phyloP scores from a whole-genome alignment of 2,329 filamentous ascomycete species.

The Diaporthe citriasiana region DNA sequence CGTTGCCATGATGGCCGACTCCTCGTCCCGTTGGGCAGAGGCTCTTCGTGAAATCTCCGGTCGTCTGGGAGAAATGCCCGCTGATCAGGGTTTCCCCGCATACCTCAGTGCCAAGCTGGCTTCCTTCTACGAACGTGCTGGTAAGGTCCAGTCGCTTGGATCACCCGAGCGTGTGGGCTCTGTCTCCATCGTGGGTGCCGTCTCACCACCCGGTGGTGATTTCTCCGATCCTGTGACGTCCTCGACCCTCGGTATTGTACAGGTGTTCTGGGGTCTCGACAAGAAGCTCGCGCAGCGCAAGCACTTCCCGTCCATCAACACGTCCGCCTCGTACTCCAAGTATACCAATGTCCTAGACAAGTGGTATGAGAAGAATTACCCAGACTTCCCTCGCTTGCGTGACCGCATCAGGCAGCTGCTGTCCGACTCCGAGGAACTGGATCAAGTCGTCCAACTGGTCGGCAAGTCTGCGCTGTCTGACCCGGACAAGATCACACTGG shows the following conservation, averaged over 20 bases:
- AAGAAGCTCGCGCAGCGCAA: constrained; percentile 99
- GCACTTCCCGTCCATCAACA: constrained; percentile 99
- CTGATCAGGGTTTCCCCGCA: constrained; percentile 98
- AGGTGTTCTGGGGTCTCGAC: constrained; percentile 99
- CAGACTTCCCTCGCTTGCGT: constrained; percentile 93
- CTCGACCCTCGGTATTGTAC: constrained; percentile 94
- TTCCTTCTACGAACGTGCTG: constrained; percentile 99
- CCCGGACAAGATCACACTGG: constrained; percentile 97
- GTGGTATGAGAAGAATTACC: constrained; percentile 93
- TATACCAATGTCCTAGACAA: constrained; percentile 91
- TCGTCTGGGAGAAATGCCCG: constrained; percentile 99
- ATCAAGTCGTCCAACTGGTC: constrained; percentile 98
- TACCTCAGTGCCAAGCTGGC: constrained; percentile 97
- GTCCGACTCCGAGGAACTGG: constrained; percentile 94
- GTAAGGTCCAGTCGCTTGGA: constrained; percentile 86
- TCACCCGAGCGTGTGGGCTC: constrained; percentile 90
- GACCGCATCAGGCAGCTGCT: constrained; percentile 95
- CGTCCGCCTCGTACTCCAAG: constrained; percentile 94
- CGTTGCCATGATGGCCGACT: constrained; percentile 99
- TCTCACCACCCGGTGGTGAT: constrained; percentile 97
- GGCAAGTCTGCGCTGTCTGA: constrained; percentile 97
- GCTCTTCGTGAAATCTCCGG: constrained; percentile 98
- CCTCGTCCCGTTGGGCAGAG: constrained; percentile 97
- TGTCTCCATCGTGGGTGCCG: constrained; percentile 97
- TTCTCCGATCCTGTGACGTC: constrained; percentile 98